phyloP scores from a whole-genome alignment of 176 grass and related monocot genomes.

The Zoysia pacifica region DNA sequence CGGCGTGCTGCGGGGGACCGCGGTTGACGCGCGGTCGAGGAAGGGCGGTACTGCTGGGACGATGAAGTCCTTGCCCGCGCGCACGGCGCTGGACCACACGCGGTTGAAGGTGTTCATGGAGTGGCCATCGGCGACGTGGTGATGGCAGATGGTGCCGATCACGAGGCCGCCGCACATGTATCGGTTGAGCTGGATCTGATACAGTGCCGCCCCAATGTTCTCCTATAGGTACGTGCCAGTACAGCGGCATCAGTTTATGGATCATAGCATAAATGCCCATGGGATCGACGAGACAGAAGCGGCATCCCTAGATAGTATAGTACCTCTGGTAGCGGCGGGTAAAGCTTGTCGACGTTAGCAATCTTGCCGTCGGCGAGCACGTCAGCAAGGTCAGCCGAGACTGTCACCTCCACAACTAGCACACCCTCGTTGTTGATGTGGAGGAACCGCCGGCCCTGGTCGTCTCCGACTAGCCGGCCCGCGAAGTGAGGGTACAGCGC shows the following conservation, averaged over 20 bases:
- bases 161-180: conserved; percentile 47
- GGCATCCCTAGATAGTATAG: too few relatives aligned
- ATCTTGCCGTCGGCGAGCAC: conserved; percentile 33
- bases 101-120: conserved; percentile 41
- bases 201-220: background rate
- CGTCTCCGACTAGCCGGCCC: conserved; percentile 1
- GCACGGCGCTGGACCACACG: conserved; percentile 30
- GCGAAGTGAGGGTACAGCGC: conserved; percentile 37
- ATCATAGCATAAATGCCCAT: too few relatives aligned
- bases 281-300: too few relatives aligned
- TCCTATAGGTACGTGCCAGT: background rate
- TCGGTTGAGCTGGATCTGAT: background rate
- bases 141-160: conserved; percentile 22
- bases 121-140: conserved; percentile 43
- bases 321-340: conserved; percentile 20
- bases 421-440: conserved; percentile 26
- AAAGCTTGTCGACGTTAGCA: conserved; percentile 17
- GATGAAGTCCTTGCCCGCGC: background rate
- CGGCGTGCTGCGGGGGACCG: background rate
- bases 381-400: conserved; percentile 23
- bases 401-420: conserved; percentile 39
- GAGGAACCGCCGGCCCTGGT: background rate
- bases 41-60: conserved; percentile 12
- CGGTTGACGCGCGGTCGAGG: conserved; percentile 4
- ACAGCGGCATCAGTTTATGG: too few relatives aligned